phyloP scores from a whole-genome alignment of 805 yeast genomes.

The Barnettozyma siamensis region DNA sequence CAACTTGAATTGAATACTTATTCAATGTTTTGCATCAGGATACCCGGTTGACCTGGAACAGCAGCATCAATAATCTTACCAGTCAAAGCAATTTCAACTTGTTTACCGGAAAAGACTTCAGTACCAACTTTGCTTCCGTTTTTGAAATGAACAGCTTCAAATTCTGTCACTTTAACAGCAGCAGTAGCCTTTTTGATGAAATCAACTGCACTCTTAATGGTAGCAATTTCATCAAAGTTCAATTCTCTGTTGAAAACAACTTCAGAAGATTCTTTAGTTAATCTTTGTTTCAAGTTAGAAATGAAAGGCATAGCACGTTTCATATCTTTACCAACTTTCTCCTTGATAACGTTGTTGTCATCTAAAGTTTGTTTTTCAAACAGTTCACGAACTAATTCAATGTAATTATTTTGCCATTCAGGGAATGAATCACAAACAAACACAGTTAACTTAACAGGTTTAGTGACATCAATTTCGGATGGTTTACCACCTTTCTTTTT shows the following conservation, averaged over 20 bases:
- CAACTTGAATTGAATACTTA: background rate
- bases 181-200: conserved; percentile 63
- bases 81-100: conserved; percentile 52
- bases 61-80: conserved; percentile 76
- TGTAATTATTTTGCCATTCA: conserved; percentile 82
- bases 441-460: conserved; percentile 68
- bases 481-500: conserved; percentile 79
- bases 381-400: conserved; percentile 72
- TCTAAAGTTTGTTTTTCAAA: conserved; percentile 59
- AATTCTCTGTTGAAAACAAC: conserved; percentile 87
- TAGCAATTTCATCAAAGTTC: conserved; percentile 69
- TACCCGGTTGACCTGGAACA: conserved; percentile 92
- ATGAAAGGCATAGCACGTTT: conserved; percentile 98
- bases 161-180: conserved; percentile 45
- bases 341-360: conserved; percentile 59
- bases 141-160: conserved; percentile 57
- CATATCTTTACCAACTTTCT: conserved; percentile 79
- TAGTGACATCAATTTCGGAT: conserved; percentile 64
- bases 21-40: conserved; percentile 57
- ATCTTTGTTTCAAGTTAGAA: conserved; percentile 75
- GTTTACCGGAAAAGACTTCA: conserved; percentile 63
- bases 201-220: conserved; percentile 49
- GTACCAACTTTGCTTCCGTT: conserved; percentile 59
- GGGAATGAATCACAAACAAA: conserved; percentile 82
- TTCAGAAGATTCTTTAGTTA: conserved; percentile 61